These are phyloP conservation scores for Lactifluus echinatus DNA, from an alignment of 768 basidiomycete genomes.

Conservation along the genomic window DNA sequence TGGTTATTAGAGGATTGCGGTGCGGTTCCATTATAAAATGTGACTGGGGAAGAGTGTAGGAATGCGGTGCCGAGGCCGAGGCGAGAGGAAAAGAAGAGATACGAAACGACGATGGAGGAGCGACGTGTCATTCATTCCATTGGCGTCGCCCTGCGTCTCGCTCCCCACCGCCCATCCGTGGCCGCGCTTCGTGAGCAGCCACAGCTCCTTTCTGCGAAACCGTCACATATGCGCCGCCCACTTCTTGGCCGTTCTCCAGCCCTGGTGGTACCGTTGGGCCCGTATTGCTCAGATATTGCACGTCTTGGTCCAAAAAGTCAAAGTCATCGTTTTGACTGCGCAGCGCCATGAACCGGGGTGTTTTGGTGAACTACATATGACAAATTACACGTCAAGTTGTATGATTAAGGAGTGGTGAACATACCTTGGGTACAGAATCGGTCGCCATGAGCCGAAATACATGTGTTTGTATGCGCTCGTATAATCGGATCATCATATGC, in stretches of 20 bases:
- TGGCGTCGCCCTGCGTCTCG: conserved; percentile 11
- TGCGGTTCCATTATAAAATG: conserved; percentile 11
- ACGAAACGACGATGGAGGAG: background rate
- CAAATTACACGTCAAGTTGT: background rate
- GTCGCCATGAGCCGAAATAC: conserved; percentile 98
- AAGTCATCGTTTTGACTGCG: conserved; percentile 74
- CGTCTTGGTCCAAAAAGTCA: conserved; percentile 54
- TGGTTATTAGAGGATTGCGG: conserved; percentile 2
- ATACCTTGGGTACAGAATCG: conserved; percentile 94
- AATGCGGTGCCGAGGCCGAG: background rate
- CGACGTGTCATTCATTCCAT: conserved; percentile 13
- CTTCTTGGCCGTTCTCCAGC: conserved; percentile 42
- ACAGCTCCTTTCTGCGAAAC: conserved; percentile 51
- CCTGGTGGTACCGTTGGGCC: conserved; percentile 62
- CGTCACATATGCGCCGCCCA: conserved; percentile 80
- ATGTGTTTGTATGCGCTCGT: conserved; percentile 94
- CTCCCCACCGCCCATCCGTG: conserved; percentile 4
- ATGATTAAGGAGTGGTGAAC: conserved; percentile 6
- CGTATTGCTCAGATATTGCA: conserved; percentile 18
- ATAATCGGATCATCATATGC: conserved; percentile 85
- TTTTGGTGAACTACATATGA: conserved; percentile 70
- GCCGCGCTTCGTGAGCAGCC: conserved; percentile 48
- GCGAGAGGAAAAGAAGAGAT: background rate
- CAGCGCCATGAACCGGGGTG: conserved; percentile 69
- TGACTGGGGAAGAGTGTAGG: conserved; percentile 9